Percentiles rank a stretch among this genome's conserved stretches.
These are phyloP conservation scores for Zygosaccharomyces pseudobailii DNA, from an alignment of 1,139 yeast genomes.

Conservation along the genomic window DNA sequence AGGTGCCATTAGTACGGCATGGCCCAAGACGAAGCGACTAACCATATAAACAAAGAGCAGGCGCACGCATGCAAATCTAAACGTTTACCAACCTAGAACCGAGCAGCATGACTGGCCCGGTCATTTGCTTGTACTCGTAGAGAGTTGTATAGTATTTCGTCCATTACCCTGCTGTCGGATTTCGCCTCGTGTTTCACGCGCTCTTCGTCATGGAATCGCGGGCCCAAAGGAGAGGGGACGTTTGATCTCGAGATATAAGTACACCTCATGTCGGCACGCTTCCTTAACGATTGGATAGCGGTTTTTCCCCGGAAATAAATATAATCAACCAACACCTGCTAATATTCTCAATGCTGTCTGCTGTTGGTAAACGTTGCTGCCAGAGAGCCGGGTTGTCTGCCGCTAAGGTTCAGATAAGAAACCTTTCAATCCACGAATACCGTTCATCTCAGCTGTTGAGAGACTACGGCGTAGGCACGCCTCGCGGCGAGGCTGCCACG, in stretches of 20 bases:
- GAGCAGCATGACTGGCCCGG: too few relatives aligned
- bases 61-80: too few relatives aligned
- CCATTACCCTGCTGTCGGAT: slow-evolving; percentile 1
- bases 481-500: slow-evolving; percentile 86
- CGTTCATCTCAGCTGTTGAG: slow-evolving; percentile 88
- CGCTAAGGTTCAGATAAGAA: slow-evolving; percentile 40
- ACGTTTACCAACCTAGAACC: too few relatives aligned
- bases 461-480: slow-evolving; percentile 82
- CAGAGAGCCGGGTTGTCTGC: slow-evolving; percentile 4
- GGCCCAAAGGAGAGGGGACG: slow-evolving; percentile 2
- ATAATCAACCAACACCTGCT: background rate
- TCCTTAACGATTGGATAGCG: background rate
- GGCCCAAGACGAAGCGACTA: too few relatives aligned
- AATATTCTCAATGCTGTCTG: slow-evolving; percentile 12
- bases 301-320: background rate
- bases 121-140: too few relatives aligned
- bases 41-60: too few relatives aligned
- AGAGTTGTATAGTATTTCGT: background rate
- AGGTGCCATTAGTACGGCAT: too few relatives aligned
- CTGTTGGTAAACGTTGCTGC: slow-evolving; percentile 11
- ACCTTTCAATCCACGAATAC: slow-evolving; percentile 88
- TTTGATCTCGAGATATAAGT: slow-evolving; percentile 3
- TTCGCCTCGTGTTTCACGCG: slow-evolving; percentile 3
- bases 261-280: background rate
- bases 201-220: background rate